Evolutionary conservation across 2,329 filamentous ascomycete genomes (phyloP).

Genomic region (Aspergillus proliferans): DNA sequence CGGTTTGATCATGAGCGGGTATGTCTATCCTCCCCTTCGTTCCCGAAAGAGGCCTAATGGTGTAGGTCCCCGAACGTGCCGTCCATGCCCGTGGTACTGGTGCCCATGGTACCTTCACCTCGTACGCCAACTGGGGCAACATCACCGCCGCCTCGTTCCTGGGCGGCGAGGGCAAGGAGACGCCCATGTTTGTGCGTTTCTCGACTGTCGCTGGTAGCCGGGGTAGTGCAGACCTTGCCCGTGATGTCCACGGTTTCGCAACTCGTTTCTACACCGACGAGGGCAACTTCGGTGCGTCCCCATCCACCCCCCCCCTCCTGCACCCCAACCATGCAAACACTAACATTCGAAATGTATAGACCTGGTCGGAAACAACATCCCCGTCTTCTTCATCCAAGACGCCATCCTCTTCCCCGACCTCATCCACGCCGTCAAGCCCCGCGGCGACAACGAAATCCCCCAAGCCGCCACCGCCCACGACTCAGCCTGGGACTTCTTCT

Average conservation of each 20-base stretch:
- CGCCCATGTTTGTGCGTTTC: slow-evolving; percentile 63
- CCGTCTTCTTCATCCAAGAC: slow-evolving; percentile 40
- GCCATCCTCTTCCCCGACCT: slow-evolving; percentile 39
- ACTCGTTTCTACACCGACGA: slow-evolving; percentile 65
- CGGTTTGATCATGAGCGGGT: slow-evolving; percentile 67
- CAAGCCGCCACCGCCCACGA: slow-evolving; percentile 45
- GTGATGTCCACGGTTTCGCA: slow-evolving; percentile 70
- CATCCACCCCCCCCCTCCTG: neutral
- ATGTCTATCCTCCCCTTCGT: slow-evolving; percentile 14
- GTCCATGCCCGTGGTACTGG: slow-evolving; percentile 65
- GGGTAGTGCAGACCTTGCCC: slow-evolving; percentile 62
- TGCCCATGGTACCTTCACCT: slow-evolving; percentile 64
- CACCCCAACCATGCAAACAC: slow-evolving; percentile 3
- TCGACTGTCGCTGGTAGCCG: slow-evolving; percentile 66
- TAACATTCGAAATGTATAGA: slow-evolving; percentile 13
- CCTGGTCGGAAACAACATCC: slow-evolving; percentile 36
- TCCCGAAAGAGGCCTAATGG: no score
- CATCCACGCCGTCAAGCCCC: slow-evolving; percentile 39
- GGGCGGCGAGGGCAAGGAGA: slow-evolving; percentile 51
- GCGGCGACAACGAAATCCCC: slow-evolving; percentile 36
- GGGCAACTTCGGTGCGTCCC: slow-evolving; percentile 52
- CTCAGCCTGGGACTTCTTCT: slow-evolving; percentile 50
- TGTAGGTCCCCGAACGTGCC: slow-evolving; percentile 53
- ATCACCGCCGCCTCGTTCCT: slow-evolving; percentile 64
- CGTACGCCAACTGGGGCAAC: slow-evolving; percentile 61